Conservation (phyloP, 495 filamentous ascomycete species). For the Hypoxylon rickii region DNA sequence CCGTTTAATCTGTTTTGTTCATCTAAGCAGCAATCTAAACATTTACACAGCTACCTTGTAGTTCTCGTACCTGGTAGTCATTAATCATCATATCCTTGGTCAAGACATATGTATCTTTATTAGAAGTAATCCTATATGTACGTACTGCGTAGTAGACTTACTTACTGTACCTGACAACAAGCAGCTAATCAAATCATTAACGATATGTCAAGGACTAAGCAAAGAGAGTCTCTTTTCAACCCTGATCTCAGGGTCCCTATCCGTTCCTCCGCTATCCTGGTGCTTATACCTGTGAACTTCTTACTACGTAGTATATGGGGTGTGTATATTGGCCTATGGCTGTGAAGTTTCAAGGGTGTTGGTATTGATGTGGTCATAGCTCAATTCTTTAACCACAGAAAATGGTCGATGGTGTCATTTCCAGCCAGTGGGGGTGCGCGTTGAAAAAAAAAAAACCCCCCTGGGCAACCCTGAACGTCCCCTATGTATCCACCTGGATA, state of each 20-base stretch:
- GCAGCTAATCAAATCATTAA: slow-evolving; percentile 6
- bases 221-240: too few relatives aligned
- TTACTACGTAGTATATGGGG: slow-evolving; percentile 1
- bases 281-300: too few relatives aligned
- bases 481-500: too few relatives aligned
- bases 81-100: too few relatives aligned
- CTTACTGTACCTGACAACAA: not conserved
- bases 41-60: slow-evolving; percentile 13
- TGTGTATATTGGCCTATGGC: slow-evolving; percentile 14
- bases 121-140: not conserved
- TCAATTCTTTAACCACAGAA: slow-evolving; percentile 24
- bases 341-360: slow-evolving; percentile 11
- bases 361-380: slow-evolving; percentile 28
- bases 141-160: not conserved
- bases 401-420: slow-evolving; percentile 30
- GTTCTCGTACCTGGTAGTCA: slow-evolving; percentile 8
- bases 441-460: too few relatives aligned
- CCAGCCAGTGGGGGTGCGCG: slow-evolving; percentile 13
- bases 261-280: not conserved
- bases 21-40: slow-evolving; percentile 29
- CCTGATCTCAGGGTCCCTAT: slow-evolving; percentile 17
- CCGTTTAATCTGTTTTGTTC: slow-evolving; percentile 26
- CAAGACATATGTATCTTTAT: too few relatives aligned
- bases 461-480: too few relatives aligned
- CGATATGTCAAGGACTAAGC: too few relatives aligned